These are phyloP conservation scores for Tilletiopsis washingtonensis DNA, from an alignment of 1,284 basidiomycete genomes.

Conservation along the genomic window DNA sequence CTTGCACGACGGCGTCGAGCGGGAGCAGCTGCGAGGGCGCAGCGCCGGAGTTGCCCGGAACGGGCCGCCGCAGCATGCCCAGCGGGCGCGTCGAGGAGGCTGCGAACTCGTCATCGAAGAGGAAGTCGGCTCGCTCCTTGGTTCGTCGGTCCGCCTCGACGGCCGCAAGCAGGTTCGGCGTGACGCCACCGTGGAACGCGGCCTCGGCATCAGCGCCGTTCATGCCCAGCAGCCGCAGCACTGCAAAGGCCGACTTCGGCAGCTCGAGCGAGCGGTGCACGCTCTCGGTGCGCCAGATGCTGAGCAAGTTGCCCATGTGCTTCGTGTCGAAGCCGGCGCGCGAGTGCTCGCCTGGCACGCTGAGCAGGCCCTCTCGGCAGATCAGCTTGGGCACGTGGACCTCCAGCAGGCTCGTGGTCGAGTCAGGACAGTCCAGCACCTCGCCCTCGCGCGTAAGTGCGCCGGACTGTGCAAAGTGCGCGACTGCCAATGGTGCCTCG, in stretches of 20 bases:
- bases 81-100: conserved; percentile 48
- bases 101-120: conserved; percentile 56
- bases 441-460: conserved; percentile 79
- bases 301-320: conserved; percentile 66
- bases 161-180: conserved; percentile 48
- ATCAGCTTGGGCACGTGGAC: conserved; percentile 68
- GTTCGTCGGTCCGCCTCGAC: conserved; percentile 8
- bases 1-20: conserved; percentile 59
- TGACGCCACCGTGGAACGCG: conserved; percentile 56
- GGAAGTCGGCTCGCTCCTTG: conserved; percentile 22
- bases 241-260: conserved; percentile 59
- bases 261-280: conserved; percentile 65
- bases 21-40: conserved; percentile 41
- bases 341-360: conserved; percentile 60
- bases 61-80: conserved; percentile 44
- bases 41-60: conserved; percentile 35
- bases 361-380: conserved; percentile 67
- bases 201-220: conserved; percentile 60
- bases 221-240: conserved; percentile 63
- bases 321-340: conserved; percentile 57
- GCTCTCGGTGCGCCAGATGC: conserved; percentile 82
- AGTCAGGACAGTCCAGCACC: conserved; percentile 68
- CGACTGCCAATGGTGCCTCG: conserved; percentile 81
- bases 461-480: conserved; percentile 71
- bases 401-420: conserved; percentile 77